Evolutionary conservation across 352 stramenopile genomes (phyloP).

Genomic region (Phytophthora ohioensis): DNA sequence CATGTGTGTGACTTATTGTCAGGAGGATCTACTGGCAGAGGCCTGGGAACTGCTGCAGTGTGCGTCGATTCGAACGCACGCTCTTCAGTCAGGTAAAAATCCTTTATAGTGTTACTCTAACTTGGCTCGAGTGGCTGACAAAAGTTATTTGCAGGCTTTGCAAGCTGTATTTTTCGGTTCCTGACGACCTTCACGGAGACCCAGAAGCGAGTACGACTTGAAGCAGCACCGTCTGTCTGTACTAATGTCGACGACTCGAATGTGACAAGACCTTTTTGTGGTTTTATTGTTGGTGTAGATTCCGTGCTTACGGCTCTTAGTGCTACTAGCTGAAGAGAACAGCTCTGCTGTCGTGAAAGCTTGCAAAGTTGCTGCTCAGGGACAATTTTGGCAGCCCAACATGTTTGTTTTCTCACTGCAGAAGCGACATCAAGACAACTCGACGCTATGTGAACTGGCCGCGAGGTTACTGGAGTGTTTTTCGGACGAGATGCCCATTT

Average conservation of each 20-base stretch:
- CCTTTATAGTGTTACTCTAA: not conserved
- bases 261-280: conserved; percentile 17
- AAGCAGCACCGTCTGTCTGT: conserved; percentile 13
- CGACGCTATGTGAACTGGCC: conserved; percentile 51
- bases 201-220: conserved; percentile 57
- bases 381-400: conserved; percentile 77
- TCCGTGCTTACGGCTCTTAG: conserved; percentile 59
- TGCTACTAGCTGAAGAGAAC: conserved; percentile 66
- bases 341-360: conserved; percentile 54
- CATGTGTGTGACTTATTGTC: too few relatives aligned
- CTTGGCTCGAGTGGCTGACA: conserved; percentile 9
- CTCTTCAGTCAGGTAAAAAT: conserved; percentile 57
- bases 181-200: conserved; percentile 60
- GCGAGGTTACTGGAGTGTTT: conserved; percentile 56
- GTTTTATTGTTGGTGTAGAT: conserved; percentile 43
- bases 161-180: conserved; percentile 65
- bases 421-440: conserved; percentile 70
- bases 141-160: conserved; percentile 52
- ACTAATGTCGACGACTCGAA: not conserved
- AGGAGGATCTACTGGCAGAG: conserved; percentile 72
- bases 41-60: conserved; percentile 64
- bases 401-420: conserved; percentile 84
- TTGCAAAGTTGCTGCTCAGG: conserved; percentile 71
- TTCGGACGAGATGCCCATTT: conserved; percentile 62
- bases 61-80: conserved; percentile 45